A percentile compares a stretch with the other conserved stretches of the same genome.
Conservation (phyloP, 352 stramenopile species). For the Aphanomyces invadans region DNA sequence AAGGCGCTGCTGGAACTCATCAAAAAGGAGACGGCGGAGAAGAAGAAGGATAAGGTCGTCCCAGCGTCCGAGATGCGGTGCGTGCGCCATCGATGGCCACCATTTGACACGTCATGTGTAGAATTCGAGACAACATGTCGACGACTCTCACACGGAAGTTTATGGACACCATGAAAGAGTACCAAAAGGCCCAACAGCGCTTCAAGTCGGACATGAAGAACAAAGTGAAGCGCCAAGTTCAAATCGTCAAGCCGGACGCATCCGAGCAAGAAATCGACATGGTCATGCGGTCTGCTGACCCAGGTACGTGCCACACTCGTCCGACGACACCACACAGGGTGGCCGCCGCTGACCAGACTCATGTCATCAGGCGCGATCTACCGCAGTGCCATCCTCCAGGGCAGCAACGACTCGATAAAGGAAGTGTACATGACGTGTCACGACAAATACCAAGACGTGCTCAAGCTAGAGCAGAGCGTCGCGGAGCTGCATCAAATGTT, state of each 20-base stretch:
- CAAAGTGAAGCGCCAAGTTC: constrained; percentile 96
- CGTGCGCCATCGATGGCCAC: background rate
- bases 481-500: constrained; percentile 99
- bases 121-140: constrained; percentile 96
- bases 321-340: constrained; percentile 47
- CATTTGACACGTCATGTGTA: constrained; percentile 19
- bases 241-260: constrained; percentile 97
- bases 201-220: constrained; percentile 98
- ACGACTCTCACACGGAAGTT: constrained; percentile 98
- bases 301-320: constrained; percentile 40
- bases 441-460: constrained; percentile 97
- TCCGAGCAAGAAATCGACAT: constrained; percentile 96
- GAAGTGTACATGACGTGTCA: constrained; percentile 93
- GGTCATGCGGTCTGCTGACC: constrained; percentile 88
- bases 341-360: too few relatives aligned
- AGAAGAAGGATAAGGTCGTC: constrained; percentile 86
- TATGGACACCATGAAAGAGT: constrained; percentile 98
- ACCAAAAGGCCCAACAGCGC: constrained; percentile 94
- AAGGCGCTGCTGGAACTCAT: constrained; percentile 84
- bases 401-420: constrained; percentile 69
- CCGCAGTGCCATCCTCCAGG: constrained; percentile 73
- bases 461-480: constrained; percentile 94
- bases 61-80: constrained; percentile 61
- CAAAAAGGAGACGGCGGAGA: constrained; percentile 92
- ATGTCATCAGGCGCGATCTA: constrained; percentile 57